Base-by-base conservation (phyloP, 2,329 filamentous ascomycete genomes). In the Byssothecium circinans region DNA sequence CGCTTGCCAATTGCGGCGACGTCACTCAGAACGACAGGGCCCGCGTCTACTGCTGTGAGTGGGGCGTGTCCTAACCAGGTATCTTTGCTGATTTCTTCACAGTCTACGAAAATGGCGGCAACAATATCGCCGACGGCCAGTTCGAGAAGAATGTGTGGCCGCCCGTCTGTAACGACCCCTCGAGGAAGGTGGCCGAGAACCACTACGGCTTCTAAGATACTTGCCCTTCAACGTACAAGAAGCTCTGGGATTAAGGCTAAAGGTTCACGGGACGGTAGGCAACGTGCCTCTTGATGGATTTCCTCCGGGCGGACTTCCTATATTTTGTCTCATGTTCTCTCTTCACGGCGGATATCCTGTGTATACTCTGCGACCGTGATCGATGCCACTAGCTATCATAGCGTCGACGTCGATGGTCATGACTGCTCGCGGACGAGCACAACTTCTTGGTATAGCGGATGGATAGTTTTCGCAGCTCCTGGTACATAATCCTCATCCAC, bases 1-100 rank as follows among this genome's bases (percentile, higher is more conserved):
- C 69, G 34, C 33, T 69, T 3, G 58, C 55, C 15, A 52, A 62
- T 44, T 69, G 68, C 55, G 27, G 41, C 10, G 49, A 56, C 35
- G 45, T 49, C 10, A 32, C 37, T 19, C 34, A 45, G 15, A 56
- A 55, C 14, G 25, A 53, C 15, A 65, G 43, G 2, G 65, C 50
- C n/a, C 68, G 68, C 43, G 53, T 71, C 48, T 68, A 65, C 52
- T 71, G 68, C 64, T 68, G 68, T 69, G 47, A 58, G 68, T 10
- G 15, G 1, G 17, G 3, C 8, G 15, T 15, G 4, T 34, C 38
- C 53, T 64, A 33, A 68, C 38, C 5, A 7, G 1, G 5, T 2
- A 11, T 25, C 23, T 6, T 5, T 5, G 10, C 23, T 25, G 10
- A 25, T 5, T 25, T 5, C 5, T n/a, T 25, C 23, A 5, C 23